Conservation (phyloP, 2,329 filamentous ascomycete genomes). For the Pseudopithomyces maydicus region DNA sequence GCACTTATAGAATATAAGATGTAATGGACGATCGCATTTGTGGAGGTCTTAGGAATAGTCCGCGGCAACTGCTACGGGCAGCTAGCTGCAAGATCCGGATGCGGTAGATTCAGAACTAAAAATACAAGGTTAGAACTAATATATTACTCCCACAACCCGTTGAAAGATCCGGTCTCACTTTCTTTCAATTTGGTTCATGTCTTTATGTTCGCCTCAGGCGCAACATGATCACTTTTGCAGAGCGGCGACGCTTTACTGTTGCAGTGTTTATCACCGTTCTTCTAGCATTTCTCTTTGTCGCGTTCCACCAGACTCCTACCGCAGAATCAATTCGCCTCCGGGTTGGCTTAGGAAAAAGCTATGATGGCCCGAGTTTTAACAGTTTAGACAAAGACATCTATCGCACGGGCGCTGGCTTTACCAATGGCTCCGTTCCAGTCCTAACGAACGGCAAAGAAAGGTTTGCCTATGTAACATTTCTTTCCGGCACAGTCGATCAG, state of each 20-base stretch:
- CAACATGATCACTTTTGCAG: background rate
- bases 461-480: slow-evolving; percentile 32
- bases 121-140: background rate
- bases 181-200: background rate
- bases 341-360: background rate
- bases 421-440: background rate
- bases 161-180: background rate
- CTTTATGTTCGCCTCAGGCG: background rate
- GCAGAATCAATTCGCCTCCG: background rate
- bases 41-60: too few relatives aligned
- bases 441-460: slow-evolving; percentile 15
- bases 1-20: too few relatives aligned
- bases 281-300: background rate
- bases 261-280: background rate
- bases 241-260: background rate
- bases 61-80: too few relatives aligned
- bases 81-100: background rate
- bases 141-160: background rate
- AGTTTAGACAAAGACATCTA: background rate
- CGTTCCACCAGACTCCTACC: background rate
- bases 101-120: background rate
- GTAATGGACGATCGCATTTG: too few relatives aligned
- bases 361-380: background rate
- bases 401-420: background rate
- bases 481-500: slow-evolving; percentile 22